Base-by-base conservation (phyloP, 345 rosid species). In the Brassica nigra region DNA sequence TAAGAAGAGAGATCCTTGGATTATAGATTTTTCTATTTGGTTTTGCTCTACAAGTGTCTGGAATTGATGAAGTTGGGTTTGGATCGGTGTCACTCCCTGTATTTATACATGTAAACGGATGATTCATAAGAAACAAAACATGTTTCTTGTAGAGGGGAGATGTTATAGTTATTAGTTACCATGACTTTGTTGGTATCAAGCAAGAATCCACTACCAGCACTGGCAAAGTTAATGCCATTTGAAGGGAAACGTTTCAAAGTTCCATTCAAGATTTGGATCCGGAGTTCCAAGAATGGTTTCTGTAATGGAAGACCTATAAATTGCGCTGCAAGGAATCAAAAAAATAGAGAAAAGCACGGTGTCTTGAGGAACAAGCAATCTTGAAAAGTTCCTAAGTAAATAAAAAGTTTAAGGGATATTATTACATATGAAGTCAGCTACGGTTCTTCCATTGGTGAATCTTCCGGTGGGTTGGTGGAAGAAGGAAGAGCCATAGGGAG, bases 391-490 rank as follows among this genome's bases (percentile, higher is more conserved):
- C 0, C 16, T 16, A 11, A 15, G 4, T 55, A 70, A 3, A 5
- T 8, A 37, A 67, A n/a, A n/a, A n/a, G n/a, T n/a, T n/a, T n/a
- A n/a, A n/a, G n/a, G n/a, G 15, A 0, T 20, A 15, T 62, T 63
- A 80, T 80, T 61, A 87, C 92, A 84, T 18, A 89, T 76, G 71
- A 91, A 91, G 82, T 91, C 97, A 16, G 83, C 85, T 6, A 88
- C 89, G 3, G 87, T 89, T 81, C 90, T 84, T 63, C 92, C 97
- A 54, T 89, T 87, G 31, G 93, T 91, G 84, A 91, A 91, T 76
- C 93, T 83, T 6, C 97, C 92, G 6, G 92, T 91, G 6, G 93
- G 93, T 31, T 23, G 84, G 83, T 83, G 90, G 81, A 87, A 91
- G 66, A 87, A 91, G 8, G 78, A 78, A 6, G 97, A 89, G 15